Evolutionary conservation across 2,329 filamentous ascomycete genomes (phyloP), one percentile per base, ranked within the genome.

Genomic region (Penicillium sp.): DNA sequence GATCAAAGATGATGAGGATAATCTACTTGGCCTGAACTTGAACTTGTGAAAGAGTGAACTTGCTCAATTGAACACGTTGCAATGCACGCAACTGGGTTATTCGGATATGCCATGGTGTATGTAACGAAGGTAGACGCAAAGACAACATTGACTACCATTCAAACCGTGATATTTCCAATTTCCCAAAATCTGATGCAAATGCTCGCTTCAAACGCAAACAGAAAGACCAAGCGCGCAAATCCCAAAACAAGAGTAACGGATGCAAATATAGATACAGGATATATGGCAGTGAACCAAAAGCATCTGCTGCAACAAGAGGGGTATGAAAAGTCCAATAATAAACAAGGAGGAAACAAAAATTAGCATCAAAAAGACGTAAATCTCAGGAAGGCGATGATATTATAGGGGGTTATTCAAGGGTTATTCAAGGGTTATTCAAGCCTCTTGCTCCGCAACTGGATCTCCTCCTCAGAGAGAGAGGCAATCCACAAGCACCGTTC

Each of bases 401-500:
- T 28, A 39, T 43, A 20, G 42, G 17, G 52, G 41, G 22, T 72
- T 59, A 1, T 20, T 20, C 20, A 20, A 20, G 52, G 41, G 22
- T 72, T 59, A 1, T 20, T 20, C 20, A 20, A 20, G 20, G 20
- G 20, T 20, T 20, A 78, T 64, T 79, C 78, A 55, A 83, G 69
- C 31, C 67, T 67, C 58, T 77, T 79, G 68, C 80, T 82, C 53
- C 78, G 73, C 43, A 69, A 64, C 59, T 78, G 73, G 49, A 88
- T 85, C 69, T 86, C 83, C 38, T 83, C 81, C 63, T 88, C 86
- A 20, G 80, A 77, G 45, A 89, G 74, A 47, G 84, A 84, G 41
- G 85, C 83, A 66, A 88, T 80, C 86, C 86, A 89, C 35, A 89
- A 78, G 73, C 86, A 89, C 63, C 83, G 82, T 71, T 85, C 84